Conservation (phyloP, 2,329 filamentous ascomycete species). For the Pseudocercospora ulei region DNA sequence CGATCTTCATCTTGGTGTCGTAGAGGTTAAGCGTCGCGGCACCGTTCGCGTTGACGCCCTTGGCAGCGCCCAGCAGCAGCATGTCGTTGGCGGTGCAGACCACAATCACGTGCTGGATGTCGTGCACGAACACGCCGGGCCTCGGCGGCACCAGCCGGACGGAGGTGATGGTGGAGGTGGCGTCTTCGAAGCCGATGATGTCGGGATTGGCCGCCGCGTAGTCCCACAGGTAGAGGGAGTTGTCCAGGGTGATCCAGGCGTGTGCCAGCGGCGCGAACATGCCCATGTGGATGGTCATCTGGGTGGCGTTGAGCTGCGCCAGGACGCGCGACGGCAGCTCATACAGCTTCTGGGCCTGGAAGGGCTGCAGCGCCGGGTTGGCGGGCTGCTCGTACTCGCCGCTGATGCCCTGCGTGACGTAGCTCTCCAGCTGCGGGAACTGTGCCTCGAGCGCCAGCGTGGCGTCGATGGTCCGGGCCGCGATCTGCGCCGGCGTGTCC, state of each 20-base stretch:
- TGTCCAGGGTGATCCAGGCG: slow-evolving; percentile 93
- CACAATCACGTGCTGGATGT: slow-evolving; percentile 79
- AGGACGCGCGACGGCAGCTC: slow-evolving; percentile 87
- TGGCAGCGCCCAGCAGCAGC: slow-evolving; percentile 72
- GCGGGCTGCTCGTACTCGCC: slow-evolving; percentile 78
- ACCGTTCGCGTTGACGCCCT: slow-evolving; percentile 54
- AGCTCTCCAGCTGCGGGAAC: slow-evolving; percentile 82
- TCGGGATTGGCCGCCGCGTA: slow-evolving; percentile 89
- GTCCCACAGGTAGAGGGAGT: slow-evolving; percentile 93
- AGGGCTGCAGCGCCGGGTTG: slow-evolving; percentile 68
- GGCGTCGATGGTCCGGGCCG: slow-evolving; percentile 72
- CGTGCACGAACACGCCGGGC: slow-evolving; percentile 72
- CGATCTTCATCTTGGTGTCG: slow-evolving; percentile 74
- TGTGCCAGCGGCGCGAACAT: slow-evolving; percentile 90
- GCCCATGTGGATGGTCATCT: slow-evolving; percentile 87
- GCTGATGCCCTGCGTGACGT: slow-evolving; percentile 73
- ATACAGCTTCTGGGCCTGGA: slow-evolving; percentile 76
- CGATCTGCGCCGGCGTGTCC: slow-evolving; percentile 58
- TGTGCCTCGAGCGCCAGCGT: slow-evolving; percentile 64
- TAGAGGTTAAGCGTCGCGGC: slow-evolving; percentile 68
- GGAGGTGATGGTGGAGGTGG: slow-evolving; percentile 77
- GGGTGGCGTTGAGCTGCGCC: slow-evolving; percentile 78
- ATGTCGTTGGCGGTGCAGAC: slow-evolving; percentile 81
- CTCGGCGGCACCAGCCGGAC: slow-evolving; percentile 80
- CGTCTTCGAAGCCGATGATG: slow-evolving; percentile 83